A percentile compares a stretch with the other conserved stretches of the same genome.
Evolutionary conservation across 306 rosid species (phyloP).

Genomic region (Cicer yamashitae): DNA sequence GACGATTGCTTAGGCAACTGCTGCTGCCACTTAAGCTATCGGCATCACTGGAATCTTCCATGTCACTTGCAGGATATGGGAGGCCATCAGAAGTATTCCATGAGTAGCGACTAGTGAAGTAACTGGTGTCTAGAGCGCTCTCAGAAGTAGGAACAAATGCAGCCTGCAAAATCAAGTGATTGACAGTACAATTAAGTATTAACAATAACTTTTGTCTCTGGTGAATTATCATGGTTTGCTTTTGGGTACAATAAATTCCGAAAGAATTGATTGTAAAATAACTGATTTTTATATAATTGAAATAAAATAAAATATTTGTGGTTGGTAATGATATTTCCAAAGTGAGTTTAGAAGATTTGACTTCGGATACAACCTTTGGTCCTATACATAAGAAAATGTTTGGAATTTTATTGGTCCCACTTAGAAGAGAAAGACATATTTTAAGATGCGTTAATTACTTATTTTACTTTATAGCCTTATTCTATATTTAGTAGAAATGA

Average conservation of each 20-base stretch:
- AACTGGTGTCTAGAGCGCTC: constrained; percentile 94
- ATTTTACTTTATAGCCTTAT: too few species aligned
- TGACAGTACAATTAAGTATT: background rate
- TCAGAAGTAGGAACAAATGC: constrained; percentile 98
- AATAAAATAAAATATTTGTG: background rate
- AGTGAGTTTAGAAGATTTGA: background rate
- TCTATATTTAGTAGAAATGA: too few species aligned
- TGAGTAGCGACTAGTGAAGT: constrained; percentile 88
- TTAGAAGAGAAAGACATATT: too few species aligned
- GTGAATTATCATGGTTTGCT: constrained; percentile 4
- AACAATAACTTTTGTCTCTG: constrained; percentile 22
- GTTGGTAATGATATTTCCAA: background rate
- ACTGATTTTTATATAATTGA: constrained; percentile 3
- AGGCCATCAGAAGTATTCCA: constrained; percentile 83
- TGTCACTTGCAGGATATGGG: constrained; percentile 71
- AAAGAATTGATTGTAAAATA: background rate
- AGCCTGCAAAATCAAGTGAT: constrained; percentile 68
- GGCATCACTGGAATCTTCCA: constrained; percentile 88
- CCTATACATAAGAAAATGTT: too few species aligned
- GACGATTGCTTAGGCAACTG: constrained; percentile 87
- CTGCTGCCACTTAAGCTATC: constrained; percentile 96
- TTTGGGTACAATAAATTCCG: background rate
- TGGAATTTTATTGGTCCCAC: too few species aligned
- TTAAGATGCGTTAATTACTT: too few species aligned
- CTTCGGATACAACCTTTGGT: background rate